Base-by-base conservation (phyloP, 2,329 filamentous ascomycete genomes). In the Exophiala xenobiotica region DNA sequence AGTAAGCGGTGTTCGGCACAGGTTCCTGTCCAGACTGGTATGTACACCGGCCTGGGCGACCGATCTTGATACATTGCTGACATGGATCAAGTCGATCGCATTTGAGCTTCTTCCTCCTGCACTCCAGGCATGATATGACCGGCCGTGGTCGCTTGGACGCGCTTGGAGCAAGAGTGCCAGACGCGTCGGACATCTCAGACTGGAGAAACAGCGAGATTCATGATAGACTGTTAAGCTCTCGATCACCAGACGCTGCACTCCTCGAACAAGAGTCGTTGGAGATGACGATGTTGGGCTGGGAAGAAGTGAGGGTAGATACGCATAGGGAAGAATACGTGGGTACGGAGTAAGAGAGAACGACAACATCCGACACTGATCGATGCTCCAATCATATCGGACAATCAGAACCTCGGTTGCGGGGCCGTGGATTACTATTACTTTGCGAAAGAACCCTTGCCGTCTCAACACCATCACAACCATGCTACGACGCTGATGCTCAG, bases 21-120 rank as follows among this genome's bases (percentile, higher is more conserved):
- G 60, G 60, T 31, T 59, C 54, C 23, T 59, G 56, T n/a, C 60
- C 60, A 6, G 46, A 40, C 29, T 59, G 56, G 42, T 59, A 62
- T 22, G 47, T 29, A 46, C 60, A 62, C 24, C 35, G 29, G n/a
- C 46, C 43, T 4, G 54, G 45, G 4, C 50, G 46, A 19, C 58
- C 56, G 24, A 51, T 48, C 46, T 74, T 70, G 38, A 69, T 66
- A 61, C 77, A 79, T 59, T 79, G 78, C 29, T 69, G 70, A 58
- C 77, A 79, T 18, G 76, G 76, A 49, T 76, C 70, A 40, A 70
- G 68, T 61, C 78, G 78, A 65, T 79, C 74, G 67, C 77, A 79
- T 64, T 76, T 78, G 49, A 79, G 74, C 62, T 79, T 79, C 46
- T 77, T 70, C 45, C 67, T 66, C 12, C 72, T 59, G 57, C 72